These are phyloP conservation scores for Mitragyna speciosa DNA, from an alignment of 257 asterid genomes.

Conservation along the genomic window DNA sequence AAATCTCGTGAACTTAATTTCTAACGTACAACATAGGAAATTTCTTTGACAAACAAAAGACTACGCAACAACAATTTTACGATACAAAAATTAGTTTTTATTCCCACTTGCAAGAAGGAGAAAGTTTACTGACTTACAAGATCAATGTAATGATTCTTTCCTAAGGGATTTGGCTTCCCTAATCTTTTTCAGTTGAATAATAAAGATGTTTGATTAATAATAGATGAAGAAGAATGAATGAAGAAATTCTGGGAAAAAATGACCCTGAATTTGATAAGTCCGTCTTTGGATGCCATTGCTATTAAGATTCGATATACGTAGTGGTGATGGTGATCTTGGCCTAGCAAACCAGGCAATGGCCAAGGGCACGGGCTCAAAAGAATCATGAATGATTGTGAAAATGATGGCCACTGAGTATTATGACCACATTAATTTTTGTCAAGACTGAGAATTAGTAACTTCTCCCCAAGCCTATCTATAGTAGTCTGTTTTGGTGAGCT, in stretches of 20 bases:
- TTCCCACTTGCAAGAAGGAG: neutral
- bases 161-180: slow-evolving; percentile 11
- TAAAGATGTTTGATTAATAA: neutral
- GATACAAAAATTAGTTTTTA: neutral
- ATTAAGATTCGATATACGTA: neutral
- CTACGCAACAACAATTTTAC: neutral
- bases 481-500: neutral
- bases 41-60: neutral
- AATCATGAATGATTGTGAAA: slow-evolving; percentile 29
- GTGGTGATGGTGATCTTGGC: neutral
- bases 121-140: slow-evolving; percentile 18
- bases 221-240: slow-evolving; percentile 12
- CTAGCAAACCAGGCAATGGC: slow-evolving; percentile 7
- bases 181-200: neutral
- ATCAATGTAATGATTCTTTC: slow-evolving; percentile 14
- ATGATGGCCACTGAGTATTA: slow-evolving; percentile 23
- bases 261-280: slow-evolving; percentile 28
- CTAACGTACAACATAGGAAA: no score
- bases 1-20: no score
- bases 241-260: slow-evolving; percentile 8
- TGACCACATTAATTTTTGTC: slow-evolving; percentile 17
- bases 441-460: slow-evolving; percentile 20
- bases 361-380: slow-evolving; percentile 16
- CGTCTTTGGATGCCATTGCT: slow-evolving; percentile 21
- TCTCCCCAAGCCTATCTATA: slow-evolving; percentile 10